phyloP scores from a whole-genome alignment of 225 moss, liverwort and hornwort genomes.

The Pseudisothecium myosuroides region DNA sequence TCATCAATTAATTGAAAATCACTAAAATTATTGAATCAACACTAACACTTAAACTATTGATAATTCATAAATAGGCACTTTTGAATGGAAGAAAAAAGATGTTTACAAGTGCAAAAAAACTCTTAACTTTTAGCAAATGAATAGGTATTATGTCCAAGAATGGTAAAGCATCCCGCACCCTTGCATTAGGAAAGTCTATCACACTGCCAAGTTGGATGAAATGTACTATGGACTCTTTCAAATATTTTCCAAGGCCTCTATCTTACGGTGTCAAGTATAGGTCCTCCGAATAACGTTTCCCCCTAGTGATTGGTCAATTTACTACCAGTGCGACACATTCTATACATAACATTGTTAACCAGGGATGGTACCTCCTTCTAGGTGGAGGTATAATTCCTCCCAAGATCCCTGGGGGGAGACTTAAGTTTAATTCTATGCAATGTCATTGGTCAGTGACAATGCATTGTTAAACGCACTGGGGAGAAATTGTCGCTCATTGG shows the following conservation, averaged over 20 bases:
- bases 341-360: no score
- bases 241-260: neutral
- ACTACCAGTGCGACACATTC: no score
- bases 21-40: neutral
- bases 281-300: neutral
- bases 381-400: no score
- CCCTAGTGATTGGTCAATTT: no score
- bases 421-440: no score
- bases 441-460: no score
- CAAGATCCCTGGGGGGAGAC: no score
- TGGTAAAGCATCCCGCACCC: neutral
- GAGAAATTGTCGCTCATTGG: no score
- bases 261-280: fast-evolving
- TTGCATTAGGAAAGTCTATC: neutral
- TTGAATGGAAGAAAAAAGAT: neutral
- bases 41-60: neutral
- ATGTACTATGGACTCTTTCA: neutral
- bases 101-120: neutral
- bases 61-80: neutral
- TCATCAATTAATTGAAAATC: neutral
- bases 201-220: neutral
- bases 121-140: neutral
- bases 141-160: neutral
- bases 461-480: no score
- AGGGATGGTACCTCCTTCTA: no score